phyloP scores from a whole-genome alignment of 2,329 filamentous ascomycete genomes.

The Penicillium sp. region DNA sequence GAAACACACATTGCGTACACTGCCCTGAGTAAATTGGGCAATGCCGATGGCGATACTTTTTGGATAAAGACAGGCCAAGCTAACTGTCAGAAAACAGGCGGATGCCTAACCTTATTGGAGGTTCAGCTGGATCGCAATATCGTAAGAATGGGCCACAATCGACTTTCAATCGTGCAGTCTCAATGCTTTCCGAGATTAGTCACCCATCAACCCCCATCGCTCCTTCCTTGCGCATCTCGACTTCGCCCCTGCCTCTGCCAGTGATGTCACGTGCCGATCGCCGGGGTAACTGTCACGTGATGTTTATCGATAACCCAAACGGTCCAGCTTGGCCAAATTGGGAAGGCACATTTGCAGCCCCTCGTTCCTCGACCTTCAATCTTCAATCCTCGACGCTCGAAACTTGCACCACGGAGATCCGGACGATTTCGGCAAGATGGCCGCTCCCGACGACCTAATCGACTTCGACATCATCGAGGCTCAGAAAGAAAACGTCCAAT shows the following conservation, averaged over 20 bases:
- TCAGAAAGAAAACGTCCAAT: constrained; percentile 98
- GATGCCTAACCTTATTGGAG: constrained; percentile 12
- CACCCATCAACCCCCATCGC: not conserved
- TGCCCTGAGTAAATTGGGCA: not conserved
- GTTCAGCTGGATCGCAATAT: not conserved
- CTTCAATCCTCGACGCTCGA: constrained; percentile 6
- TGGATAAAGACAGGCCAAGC: not conserved
- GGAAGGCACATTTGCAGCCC: constrained; percentile 13
- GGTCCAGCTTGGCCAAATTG: constrained; percentile 7
- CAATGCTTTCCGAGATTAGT: no score
- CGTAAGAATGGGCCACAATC: not conserved
- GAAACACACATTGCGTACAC: constrained; percentile 7
- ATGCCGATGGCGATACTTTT: not conserved
- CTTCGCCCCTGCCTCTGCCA: not conserved
- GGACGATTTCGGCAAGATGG: constrained; percentile 54
- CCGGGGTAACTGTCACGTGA: constrained; percentile 35
- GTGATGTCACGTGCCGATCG: constrained; percentile 34
- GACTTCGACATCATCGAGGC: constrained; percentile 91
- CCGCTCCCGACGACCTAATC: constrained; percentile 48
- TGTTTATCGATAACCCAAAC: constrained; percentile 44
- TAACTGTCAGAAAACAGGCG: constrained; percentile 5
- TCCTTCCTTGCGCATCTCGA: not conserved
- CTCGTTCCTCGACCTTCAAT: constrained; percentile 9
- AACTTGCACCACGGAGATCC: constrained; percentile 6
- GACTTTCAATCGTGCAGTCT: not conserved